Percentiles rank a stretch among this genome's conserved stretches.
phyloP scores from a whole-genome alignment of 2,329 filamentous ascomycete species.

The Paraphoma chrysanthemicola region DNA sequence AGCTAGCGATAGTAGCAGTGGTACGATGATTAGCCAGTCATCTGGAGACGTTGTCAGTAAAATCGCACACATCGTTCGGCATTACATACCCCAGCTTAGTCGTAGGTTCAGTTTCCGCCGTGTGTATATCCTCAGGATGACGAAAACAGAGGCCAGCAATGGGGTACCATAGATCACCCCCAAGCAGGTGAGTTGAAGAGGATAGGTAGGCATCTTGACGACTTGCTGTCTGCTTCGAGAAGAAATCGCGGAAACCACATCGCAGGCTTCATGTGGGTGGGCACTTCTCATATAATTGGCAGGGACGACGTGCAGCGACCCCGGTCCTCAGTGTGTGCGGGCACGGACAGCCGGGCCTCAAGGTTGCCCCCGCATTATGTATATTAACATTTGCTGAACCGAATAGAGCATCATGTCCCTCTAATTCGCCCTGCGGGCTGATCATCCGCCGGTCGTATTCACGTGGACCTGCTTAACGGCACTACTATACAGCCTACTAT shows the following conservation, averaged over 20 bases:
- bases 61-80: slow-evolving; percentile 6
- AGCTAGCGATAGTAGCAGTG: slow-evolving; percentile 44
- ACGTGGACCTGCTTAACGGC: slow-evolving; percentile 18
- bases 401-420: slow-evolving; percentile 19
- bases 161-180: slow-evolving; percentile 46
- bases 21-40: slow-evolving; percentile 49
- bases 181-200: slow-evolving; percentile 47
- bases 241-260: slow-evolving; percentile 38
- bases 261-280: slow-evolving; percentile 33
- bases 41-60: slow-evolving; percentile 35
- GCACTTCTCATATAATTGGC: slow-evolving; percentile 36
- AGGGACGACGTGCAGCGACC: slow-evolving; percentile 18
- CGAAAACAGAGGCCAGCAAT: slow-evolving; percentile 41
- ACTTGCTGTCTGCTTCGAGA: slow-evolving; percentile 26
- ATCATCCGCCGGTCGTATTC: slow-evolving; percentile 16
- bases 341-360: slow-evolving; percentile 21
- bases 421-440: slow-evolving; percentile 18
- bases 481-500: slow-evolving; percentile 10
- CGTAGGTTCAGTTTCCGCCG: slow-evolving; percentile 46
- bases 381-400: slow-evolving; percentile 25
- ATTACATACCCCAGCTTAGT: slow-evolving; percentile 43
- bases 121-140: slow-evolving; percentile 46
- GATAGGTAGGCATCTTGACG: slow-evolving; percentile 47
- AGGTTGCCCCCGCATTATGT: slow-evolving; percentile 20
- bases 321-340: slow-evolving; percentile 17